Percentiles rank a stretch among this genome's conserved stretches.
These are phyloP conservation scores for Pleurotus tuoliensis DNA, from an alignment of 768 basidiomycete genomes.

Conservation along the genomic window DNA sequence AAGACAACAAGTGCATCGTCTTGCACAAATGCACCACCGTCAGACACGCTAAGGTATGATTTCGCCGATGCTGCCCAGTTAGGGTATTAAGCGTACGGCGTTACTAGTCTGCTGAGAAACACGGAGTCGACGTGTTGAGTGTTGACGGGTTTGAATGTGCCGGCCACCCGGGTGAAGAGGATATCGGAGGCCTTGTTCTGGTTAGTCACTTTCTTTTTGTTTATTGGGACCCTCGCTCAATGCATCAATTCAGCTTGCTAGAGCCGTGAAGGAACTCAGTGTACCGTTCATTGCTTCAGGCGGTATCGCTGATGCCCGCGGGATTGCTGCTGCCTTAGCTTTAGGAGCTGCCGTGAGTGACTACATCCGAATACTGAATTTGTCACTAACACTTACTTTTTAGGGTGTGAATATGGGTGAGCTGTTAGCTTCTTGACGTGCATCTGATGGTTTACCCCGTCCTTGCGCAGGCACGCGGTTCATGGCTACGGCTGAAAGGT, in stretches of 20 bases:
- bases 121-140: constrained; percentile 84
- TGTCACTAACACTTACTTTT: background rate
- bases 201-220: constrained; percentile 31
- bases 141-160: constrained; percentile 97
- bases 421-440: constrained; percentile 14
- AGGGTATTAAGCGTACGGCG: too few relatives aligned
- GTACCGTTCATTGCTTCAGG: constrained; percentile 90
- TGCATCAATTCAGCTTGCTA: constrained; percentile 57
- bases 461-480: constrained; percentile 66
- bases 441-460: constrained; percentile 9
- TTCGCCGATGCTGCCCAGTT: background rate
- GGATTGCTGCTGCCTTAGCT: constrained; percentile 76
- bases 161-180: constrained; percentile 93
- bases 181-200: constrained; percentile 83
- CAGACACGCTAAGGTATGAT: constrained; percentile 72
- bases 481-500: constrained; percentile 89
- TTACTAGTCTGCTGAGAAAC: constrained; percentile 51
- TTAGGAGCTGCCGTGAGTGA: constrained; percentile 72
- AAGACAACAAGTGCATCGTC: constrained; percentile 71
- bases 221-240: background rate
- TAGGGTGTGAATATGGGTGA: constrained; percentile 84
- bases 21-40: constrained; percentile 91
- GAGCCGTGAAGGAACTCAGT: constrained; percentile 79
- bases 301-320: constrained; percentile 83
- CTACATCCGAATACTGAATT: background rate